These are phyloP conservation scores for Venturia carpophila DNA, from an alignment of 2,329 filamentous ascomycete genomes.

Conservation along the genomic window DNA sequence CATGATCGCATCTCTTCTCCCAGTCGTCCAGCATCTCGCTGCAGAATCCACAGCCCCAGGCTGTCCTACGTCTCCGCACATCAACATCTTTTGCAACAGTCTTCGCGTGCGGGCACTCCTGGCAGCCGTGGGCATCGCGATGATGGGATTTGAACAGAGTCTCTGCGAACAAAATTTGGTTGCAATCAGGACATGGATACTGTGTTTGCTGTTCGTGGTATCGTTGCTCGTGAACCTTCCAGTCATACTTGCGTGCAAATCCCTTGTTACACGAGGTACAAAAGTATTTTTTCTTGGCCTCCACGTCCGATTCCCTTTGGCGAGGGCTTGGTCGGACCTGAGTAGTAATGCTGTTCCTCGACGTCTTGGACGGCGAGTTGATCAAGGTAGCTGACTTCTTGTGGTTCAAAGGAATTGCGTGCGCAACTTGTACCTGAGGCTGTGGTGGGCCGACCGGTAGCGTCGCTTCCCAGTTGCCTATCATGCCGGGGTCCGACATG, in stretches of 20 bases:
- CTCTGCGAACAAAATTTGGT: constrained; percentile 59
- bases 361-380: constrained; percentile 10
- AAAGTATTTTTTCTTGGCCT: constrained; percentile 31
- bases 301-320: constrained; percentile 17
- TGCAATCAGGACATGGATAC: constrained; percentile 60
- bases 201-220: constrained; percentile 62
- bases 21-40: constrained; percentile 54
- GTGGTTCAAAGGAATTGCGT: constrained; percentile 7
- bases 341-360: background rate
- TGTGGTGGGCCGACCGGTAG: background rate
- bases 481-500: constrained; percentile 10
- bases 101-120: constrained; percentile 57
- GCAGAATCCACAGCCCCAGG: constrained; percentile 63
- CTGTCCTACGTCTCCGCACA: constrained; percentile 43
- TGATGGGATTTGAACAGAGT: constrained; percentile 63
- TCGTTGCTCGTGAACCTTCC: constrained; percentile 63
- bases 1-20: constrained; percentile 60
- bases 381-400: constrained; percentile 16
- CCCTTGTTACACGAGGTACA: constrained; percentile 52
- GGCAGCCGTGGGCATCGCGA: constrained; percentile 57
- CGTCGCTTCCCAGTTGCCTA: constrained; percentile 11
- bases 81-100: constrained; percentile 50
- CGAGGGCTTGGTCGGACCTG: constrained; percentile 9
- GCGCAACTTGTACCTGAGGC: constrained; percentile 13
- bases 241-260: constrained; percentile 61